Conservation (phyloP, 225 moss, liverwort and hornwort genomes). For the Neckera pumila region DNA sequence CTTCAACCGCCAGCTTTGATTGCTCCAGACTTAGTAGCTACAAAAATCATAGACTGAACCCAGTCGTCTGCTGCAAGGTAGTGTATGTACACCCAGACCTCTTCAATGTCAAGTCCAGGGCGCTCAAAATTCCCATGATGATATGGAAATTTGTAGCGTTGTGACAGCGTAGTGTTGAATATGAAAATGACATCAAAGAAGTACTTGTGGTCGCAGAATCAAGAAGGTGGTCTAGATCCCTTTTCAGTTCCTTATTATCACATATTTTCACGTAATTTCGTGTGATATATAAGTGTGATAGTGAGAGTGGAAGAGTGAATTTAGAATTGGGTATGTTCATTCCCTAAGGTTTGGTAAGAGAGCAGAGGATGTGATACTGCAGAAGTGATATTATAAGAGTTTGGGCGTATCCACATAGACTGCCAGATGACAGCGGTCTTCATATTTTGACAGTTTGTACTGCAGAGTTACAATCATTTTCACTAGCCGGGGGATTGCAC, state of each 20-base stretch:
- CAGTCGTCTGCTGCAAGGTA: not conserved
- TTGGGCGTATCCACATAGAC: not conserved
- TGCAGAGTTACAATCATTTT: not conserved
- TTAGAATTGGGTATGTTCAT: not conserved
- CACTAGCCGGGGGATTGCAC: not conserved
- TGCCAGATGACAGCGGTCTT: not conserved
- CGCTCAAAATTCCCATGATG: not conserved
- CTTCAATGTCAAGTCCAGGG: not conserved
- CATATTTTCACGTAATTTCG: not conserved
- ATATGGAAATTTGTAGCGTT: not conserved
- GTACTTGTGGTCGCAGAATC: not conserved
- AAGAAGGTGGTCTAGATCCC: not conserved
- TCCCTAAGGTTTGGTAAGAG: not conserved
- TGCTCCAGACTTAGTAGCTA: slow-evolving; percentile 45
- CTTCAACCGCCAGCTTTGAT: slow-evolving; percentile 28
- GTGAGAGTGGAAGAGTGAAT: not conserved
- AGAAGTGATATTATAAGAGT: not conserved
- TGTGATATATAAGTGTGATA: not conserved
- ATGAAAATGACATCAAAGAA: not conserved
- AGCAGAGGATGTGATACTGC: not conserved
- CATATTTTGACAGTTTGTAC: not conserved
- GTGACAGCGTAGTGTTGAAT: not conserved
- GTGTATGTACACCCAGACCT: not conserved
- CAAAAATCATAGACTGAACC: slow-evolving; percentile 36
- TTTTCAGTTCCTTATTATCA: not conserved